phyloP scores from a whole-genome alignment of 345 rosid genomes.

The Mangifera indica region DNA sequence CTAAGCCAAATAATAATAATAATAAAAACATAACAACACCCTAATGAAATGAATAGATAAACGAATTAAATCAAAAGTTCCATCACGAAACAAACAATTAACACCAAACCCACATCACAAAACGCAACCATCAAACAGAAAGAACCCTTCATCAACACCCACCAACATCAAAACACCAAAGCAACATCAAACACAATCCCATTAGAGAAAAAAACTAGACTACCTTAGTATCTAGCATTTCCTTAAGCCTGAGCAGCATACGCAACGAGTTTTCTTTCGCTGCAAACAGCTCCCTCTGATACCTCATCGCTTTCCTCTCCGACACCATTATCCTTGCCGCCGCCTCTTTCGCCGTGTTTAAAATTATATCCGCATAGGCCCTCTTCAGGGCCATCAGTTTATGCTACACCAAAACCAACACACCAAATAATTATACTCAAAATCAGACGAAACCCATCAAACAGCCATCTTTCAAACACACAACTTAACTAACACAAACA shows the following conservation, averaged over 20 bases:
- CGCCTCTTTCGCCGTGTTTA: constrained; percentile 88
- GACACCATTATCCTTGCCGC: constrained; percentile 83
- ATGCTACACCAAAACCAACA: constrained; percentile 32
- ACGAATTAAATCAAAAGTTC: not conserved
- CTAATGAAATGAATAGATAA: not conserved
- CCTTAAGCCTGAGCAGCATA: constrained; percentile 76
- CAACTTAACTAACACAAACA: constrained; percentile 20
- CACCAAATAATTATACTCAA: constrained; percentile 16
- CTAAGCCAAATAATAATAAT: not conserved
- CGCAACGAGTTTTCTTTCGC: constrained; percentile 76
- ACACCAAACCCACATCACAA: constrained; percentile 16
- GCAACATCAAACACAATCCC: constrained; percentile 8
- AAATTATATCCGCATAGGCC: constrained; percentile 90
- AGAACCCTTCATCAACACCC: not conserved
- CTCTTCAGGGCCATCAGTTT: constrained; percentile 81
- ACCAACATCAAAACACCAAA: not conserved
- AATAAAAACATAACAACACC: not conserved
- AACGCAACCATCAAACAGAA: constrained; percentile 7
- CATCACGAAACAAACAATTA: not conserved
- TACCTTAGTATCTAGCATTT: constrained; percentile 85
- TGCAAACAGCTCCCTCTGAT: constrained; percentile 60
- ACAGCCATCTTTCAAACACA: constrained; percentile 3
- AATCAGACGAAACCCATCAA: constrained; percentile 25
- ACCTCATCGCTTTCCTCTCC: constrained; percentile 68
- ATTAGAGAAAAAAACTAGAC: constrained; percentile 1